These are phyloP conservation scores for Meyerozyma guilliermondii DNA, from an alignment of 1,139 yeast species.

Conservation along the genomic window DNA sequence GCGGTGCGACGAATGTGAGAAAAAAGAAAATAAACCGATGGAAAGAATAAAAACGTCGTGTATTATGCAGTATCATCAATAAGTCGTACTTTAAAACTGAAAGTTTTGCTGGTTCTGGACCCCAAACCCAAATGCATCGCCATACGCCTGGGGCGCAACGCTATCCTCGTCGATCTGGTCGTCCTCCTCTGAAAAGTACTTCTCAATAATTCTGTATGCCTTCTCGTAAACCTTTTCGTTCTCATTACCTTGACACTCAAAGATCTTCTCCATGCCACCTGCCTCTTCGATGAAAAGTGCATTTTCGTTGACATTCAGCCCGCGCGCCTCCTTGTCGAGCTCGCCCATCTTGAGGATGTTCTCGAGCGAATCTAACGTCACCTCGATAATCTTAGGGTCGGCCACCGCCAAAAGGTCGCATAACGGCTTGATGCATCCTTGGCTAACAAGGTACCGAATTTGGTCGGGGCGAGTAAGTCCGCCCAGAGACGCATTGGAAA, in stretches of 20 bases:
- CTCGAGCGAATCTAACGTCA: slow-evolving; percentile 90
- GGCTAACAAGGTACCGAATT: slow-evolving; percentile 84
- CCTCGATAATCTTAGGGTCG: slow-evolving; percentile 89
- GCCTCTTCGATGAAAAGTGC: slow-evolving; percentile 95
- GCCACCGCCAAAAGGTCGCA: slow-evolving; percentile 87
- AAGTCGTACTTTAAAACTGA: slow-evolving; percentile 31
- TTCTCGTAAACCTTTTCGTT: slow-evolving; percentile 90
- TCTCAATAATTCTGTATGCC: slow-evolving; percentile 86
- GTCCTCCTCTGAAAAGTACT: slow-evolving; percentile 83
- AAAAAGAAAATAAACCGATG: not conserved
- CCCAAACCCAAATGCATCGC: slow-evolving; percentile 87
- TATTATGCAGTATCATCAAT: slow-evolving; percentile 2
- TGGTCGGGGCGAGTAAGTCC: slow-evolving; percentile 91
- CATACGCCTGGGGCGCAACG: slow-evolving; percentile 77
- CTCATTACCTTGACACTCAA: slow-evolving; percentile 86
- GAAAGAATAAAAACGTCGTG: not conserved
- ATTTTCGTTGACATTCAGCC: slow-evolving; percentile 68
- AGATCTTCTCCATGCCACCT: slow-evolving; percentile 96
- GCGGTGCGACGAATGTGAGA: not conserved
- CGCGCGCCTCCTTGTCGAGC: slow-evolving; percentile 76
- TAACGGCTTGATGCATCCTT: slow-evolving; percentile 95
- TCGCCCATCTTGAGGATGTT: slow-evolving; percentile 94
- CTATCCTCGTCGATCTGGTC: slow-evolving; percentile 70
- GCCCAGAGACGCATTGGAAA: slow-evolving; percentile 95
- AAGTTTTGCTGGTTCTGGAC: slow-evolving; percentile 49